Conservation (phyloP, 2,329 filamentous ascomycete species). For the Sporothrix euskadiensis region DNA sequence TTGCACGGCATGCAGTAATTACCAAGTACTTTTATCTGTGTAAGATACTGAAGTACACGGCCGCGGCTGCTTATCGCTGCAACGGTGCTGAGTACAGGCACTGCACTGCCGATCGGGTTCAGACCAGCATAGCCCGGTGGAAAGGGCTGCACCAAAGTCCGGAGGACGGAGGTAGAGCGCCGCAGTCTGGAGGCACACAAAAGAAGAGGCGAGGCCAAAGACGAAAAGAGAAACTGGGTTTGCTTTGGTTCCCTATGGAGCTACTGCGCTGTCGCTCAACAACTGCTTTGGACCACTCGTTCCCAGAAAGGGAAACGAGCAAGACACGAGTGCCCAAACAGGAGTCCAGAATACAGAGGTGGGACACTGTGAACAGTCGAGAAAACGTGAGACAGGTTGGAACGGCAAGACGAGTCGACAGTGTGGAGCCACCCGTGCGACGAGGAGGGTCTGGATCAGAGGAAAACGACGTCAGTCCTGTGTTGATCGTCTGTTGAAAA, state of each 20-base stretch:
- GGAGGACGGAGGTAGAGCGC: slow-evolving; percentile 4
- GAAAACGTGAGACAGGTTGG: neutral
- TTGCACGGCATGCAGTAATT: neutral
- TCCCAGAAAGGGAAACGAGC: neutral
- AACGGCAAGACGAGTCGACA: neutral
- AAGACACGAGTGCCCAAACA: neutral
- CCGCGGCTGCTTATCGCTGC: neutral
- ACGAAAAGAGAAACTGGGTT: neutral
- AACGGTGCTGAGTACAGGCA: slow-evolving; percentile 2
- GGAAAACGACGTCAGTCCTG: slow-evolving; percentile 6
- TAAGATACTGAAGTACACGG: neutral
- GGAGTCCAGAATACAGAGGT: neutral
- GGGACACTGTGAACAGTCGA: neutral
- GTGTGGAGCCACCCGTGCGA: neutral
- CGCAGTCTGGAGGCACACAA: neutral
- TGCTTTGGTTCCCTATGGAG: neutral
- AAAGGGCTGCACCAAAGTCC: neutral
- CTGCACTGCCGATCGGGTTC: slow-evolving; percentile 17
- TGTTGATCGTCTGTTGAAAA: neutral
- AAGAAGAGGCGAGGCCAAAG: neutral
- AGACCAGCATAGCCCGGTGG: slow-evolving; percentile 14
- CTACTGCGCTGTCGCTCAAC: neutral
- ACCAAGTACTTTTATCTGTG: neutral
- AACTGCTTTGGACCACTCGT: neutral
- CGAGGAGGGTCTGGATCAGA: neutral